Evolutionary conservation across 140 eudicot genomes (phyloP), one percentile per base, ranked within the genome.

Genomic region (Cichorium intybus): DNA sequence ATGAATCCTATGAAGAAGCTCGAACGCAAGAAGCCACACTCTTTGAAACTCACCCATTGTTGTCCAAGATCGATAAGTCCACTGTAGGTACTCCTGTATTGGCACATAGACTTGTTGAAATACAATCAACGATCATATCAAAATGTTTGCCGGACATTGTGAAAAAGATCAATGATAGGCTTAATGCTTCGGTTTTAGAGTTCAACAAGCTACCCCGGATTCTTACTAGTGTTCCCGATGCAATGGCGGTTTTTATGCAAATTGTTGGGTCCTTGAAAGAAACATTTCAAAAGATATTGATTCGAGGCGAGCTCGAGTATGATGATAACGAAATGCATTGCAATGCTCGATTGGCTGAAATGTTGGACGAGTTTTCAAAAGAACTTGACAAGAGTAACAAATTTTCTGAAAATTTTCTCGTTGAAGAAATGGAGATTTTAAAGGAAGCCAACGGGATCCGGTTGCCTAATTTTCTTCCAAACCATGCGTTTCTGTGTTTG

Each of bases 381-480:
- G 58, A 52, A 10, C 26, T 52, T 10, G 31, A 23, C 4, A 52
- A 52, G 6, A 22, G 58, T 15, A 3, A 9, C 5, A 5, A 7
- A 52, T 52, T 23, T 22, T 29, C 4, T 15, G 61, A 15, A 12
- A 27, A 56, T 15, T 56, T 56, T 27, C 41, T 56, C 1, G 61
- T 56, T 7, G 23, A 56, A 2, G 61, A 56, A 22, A 14, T 56
- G 3, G 10, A 9, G 28, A 12, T 56, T 56, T 27, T 56, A 37
- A 37, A 27, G 61, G 61, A 56, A 56, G 39, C 61, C 0, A 56
- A 27, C 14, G 39, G 41, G 20, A 56, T 57, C 11, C n/a, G 63
- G 63, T 57, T 57, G 46, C 63, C 63, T 29, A 15, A 29, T 57
- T 57, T 16, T 18, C n/a, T 31, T 29, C 45, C 63, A 28, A 14